A percentile compares a stretch with the other conserved stretches of the same genome.
Conservation (phyloP, 1,139 yeast species). For the Suhomyces maxii region DNA sequence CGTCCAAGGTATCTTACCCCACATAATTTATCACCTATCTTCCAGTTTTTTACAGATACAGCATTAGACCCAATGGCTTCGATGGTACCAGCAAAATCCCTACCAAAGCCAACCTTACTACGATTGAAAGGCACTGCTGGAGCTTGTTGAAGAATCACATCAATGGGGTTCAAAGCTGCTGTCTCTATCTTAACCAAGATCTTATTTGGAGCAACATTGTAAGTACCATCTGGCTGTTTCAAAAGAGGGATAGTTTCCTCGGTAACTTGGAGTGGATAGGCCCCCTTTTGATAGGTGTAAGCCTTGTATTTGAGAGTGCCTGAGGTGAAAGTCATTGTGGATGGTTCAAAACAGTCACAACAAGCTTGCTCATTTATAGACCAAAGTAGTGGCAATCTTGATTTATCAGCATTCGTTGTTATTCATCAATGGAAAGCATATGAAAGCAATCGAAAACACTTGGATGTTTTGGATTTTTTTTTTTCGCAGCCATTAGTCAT, state of each 20-base stretch:
- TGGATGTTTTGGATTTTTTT: background rate
- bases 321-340: constrained; percentile 16
- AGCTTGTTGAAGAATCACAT: constrained; percentile 42
- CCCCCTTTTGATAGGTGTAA: constrained; percentile 15
- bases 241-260: constrained; percentile 21
- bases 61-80: constrained; percentile 56
- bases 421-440: too few relatives aligned
- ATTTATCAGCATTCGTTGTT: too few relatives aligned
- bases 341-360: too few relatives aligned
- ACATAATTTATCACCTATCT: constrained; percentile 70
- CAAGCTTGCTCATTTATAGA: too few relatives aligned
- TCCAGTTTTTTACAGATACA: constrained; percentile 47
- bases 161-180: constrained; percentile 70
- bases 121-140: constrained; percentile 8
- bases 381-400: background rate
- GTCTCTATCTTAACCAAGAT: constrained; percentile 58
- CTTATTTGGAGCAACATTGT: constrained; percentile 39
- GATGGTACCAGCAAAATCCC: constrained; percentile 54
- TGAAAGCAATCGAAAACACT: background rate
- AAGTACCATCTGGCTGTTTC: constrained; percentile 32
- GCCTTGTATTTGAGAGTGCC: constrained; percentile 19
- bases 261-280: constrained; percentile 15
- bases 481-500: background rate
- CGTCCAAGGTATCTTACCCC: constrained; percentile 47
- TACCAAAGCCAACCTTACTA: constrained; percentile 14